phyloP scores from a whole-genome alignment of 257 asterid species.

The Solanum paucissectum region DNA sequence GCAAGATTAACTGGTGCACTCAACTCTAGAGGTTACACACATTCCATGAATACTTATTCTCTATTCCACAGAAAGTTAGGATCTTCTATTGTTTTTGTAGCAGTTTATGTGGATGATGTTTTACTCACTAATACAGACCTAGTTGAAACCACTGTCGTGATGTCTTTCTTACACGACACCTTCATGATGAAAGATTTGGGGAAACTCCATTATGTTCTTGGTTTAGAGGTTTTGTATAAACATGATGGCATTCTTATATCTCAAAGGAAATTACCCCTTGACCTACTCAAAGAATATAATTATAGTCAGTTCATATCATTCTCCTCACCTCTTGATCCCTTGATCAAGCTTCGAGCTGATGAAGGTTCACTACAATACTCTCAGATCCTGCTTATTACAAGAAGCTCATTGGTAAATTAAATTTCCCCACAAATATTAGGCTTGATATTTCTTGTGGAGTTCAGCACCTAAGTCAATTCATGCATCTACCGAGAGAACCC shows the following conservation, averaged over 20 bases:
- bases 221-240: not conserved
- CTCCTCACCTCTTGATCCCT: not conserved
- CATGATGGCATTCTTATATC: no score
- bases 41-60: not conserved
- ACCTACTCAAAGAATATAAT: not conserved
- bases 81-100: not conserved
- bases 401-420: not conserved
- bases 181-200: not conserved
- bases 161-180: not conserved
- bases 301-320: not conserved
- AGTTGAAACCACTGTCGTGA: not conserved
- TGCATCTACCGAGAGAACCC: not conserved
- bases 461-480: not conserved
- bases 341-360: not conserved
- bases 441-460: not conserved
- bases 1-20: not conserved
- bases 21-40: not conserved
- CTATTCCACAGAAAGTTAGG: not conserved
- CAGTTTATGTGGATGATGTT: not conserved
- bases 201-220: no score
- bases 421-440: not conserved
- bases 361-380: not conserved
- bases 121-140: not conserved
- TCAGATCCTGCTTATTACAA: not conserved
- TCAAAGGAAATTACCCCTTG: no score